A percentile compares a stretch with the other conserved stretches of the same genome.
Conservation (phyloP, 1,284 basidiomycete species). For the Ceratobasidium theobromae region DNA sequence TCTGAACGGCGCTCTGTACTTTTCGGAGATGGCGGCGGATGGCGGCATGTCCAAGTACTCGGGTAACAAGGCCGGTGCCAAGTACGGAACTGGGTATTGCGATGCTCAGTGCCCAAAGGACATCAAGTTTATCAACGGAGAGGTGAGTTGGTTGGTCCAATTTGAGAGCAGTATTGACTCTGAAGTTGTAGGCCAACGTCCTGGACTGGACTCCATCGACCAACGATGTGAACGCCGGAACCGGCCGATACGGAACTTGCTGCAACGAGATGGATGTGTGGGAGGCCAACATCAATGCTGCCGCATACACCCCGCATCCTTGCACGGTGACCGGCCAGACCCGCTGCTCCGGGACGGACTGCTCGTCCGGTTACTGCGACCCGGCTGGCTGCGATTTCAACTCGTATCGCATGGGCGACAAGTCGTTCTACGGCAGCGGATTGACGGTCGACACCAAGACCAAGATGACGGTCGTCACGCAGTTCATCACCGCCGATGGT, state of each 20-base stretch:
- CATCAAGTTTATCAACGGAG: conserved; percentile 53
- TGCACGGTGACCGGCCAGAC: conserved; percentile 27
- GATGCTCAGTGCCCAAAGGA: conserved; percentile 58
- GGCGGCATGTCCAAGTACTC: conserved; percentile 54
- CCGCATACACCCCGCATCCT: conserved; percentile 49
- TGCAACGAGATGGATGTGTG: conserved; percentile 37
- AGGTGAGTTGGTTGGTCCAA: conserved; percentile 41
- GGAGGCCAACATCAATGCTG: conserved; percentile 50
- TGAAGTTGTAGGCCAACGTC: conserved; percentile 28
- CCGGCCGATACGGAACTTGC: conserved; percentile 34
- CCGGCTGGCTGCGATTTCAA: conserved; percentile 59
- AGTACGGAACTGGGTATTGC: conserved; percentile 60
- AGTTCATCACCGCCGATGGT: conserved; percentile 54
- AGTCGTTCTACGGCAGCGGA: conserved; percentile 52
- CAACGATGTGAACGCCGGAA: conserved; percentile 29
- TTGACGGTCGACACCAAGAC: conserved; percentile 51
- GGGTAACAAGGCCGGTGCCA: conserved; percentile 58
- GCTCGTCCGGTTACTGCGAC: conserved; percentile 41
- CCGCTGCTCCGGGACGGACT: conserved; percentile 35
- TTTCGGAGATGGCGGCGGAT: conserved; percentile 56
- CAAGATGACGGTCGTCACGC: conserved; percentile 57
- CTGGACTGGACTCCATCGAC: conserved; percentile 8
- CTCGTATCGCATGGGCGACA: conserved; percentile 56
- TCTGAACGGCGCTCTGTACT: conserved; percentile 57
- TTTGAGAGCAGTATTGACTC: background rate